A percentile compares a stretch with the other conserved stretches of the same genome.
Conservation (phyloP, 2,329 filamentous ascomycete genomes). For the Emmonsiellopsis sp. region DNA sequence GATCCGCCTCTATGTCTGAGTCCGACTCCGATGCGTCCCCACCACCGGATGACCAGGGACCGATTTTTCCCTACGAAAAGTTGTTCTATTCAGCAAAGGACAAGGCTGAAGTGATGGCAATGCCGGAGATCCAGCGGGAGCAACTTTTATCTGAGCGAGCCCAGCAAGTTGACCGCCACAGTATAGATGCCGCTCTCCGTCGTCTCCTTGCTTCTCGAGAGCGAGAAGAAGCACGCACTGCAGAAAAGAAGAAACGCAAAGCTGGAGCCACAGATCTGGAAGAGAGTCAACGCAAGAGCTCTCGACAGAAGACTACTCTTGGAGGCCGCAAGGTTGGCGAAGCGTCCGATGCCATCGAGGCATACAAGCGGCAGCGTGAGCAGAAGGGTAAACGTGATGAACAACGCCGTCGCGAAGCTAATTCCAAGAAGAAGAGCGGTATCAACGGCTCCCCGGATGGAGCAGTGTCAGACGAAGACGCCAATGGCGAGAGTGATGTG, state of each 20-base stretch:
- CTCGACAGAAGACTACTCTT: constrained; percentile 59
- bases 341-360: constrained; percentile 63
- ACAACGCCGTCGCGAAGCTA: constrained; percentile 33
- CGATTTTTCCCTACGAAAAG: constrained; percentile 73
- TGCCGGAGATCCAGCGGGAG: constrained; percentile 87
- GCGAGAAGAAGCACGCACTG: constrained; percentile 46
- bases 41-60: constrained; percentile 36
- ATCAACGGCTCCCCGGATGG: constrained; percentile 55
- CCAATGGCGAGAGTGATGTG: constrained; percentile 66
- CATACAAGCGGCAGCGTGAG: constrained; percentile 52
- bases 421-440: constrained; percentile 44
- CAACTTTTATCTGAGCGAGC: constrained; percentile 80
- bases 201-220: constrained; percentile 63
- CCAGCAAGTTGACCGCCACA: constrained; percentile 68
- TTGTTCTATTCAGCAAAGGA: constrained; percentile 67
- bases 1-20: constrained; percentile 83
- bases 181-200: constrained; percentile 73
- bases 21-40: constrained; percentile 61
- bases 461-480: constrained; percentile 50
- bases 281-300: constrained; percentile 63
- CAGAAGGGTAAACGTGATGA: constrained; percentile 45
- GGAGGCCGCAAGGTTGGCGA: constrained; percentile 59
- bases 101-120: constrained; percentile 67
- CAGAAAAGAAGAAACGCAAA: constrained; percentile 58
- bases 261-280: constrained; percentile 70